phyloP scores from a whole-genome alignment of 1,284 basidiomycete species.

The Cutaneotrichosporon mucoides region DNA sequence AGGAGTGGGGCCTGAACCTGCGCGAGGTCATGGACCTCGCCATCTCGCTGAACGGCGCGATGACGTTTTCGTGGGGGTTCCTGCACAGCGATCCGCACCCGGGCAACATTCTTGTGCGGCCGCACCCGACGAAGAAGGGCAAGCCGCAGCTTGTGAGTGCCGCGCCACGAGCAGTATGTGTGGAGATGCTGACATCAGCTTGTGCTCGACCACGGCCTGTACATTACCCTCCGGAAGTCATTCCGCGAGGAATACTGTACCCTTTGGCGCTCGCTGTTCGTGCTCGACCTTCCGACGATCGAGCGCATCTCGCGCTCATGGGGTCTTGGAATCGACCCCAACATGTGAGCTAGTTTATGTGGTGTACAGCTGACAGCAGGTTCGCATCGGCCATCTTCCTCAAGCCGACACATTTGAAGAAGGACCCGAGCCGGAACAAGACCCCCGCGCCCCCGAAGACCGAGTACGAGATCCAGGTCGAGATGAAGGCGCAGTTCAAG shows the following conservation, averaged over 20 bases:
- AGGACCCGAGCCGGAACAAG: conserved; percentile 27
- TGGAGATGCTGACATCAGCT: conserved; percentile 28
- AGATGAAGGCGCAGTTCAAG: conserved; percentile 51
- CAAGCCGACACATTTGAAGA: conserved; percentile 45
- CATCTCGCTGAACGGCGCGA: conserved; percentile 66
- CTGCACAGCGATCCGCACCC: conserved; percentile 63
- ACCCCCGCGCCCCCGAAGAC: conserved; percentile 27
- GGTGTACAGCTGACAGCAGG: conserved; percentile 18
- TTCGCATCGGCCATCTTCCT: conserved; percentile 49
- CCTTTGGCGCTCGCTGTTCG: conserved; percentile 73
- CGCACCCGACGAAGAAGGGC: conserved; percentile 58
- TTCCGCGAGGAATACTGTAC: conserved; percentile 70
- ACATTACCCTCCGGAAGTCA: conserved; percentile 61
- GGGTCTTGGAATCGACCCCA: conserved; percentile 70
- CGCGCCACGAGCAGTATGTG: no score
- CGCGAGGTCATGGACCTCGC: conserved; percentile 53
- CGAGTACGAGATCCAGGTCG: conserved; percentile 50
- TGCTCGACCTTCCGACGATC: conserved; percentile 62
- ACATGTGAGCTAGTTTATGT: conserved; percentile 57
- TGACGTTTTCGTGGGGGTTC: conserved; percentile 87
- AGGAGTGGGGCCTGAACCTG: conserved; percentile 49
- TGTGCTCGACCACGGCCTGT: conserved; percentile 82
- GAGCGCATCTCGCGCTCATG: conserved; percentile 63
- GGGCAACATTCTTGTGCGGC: conserved; percentile 78
- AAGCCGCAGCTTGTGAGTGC: conserved; percentile 66